Evolutionary conservation across 306 rosid genomes (phyloP).

Genomic region (Fragaria iinumae): DNA sequence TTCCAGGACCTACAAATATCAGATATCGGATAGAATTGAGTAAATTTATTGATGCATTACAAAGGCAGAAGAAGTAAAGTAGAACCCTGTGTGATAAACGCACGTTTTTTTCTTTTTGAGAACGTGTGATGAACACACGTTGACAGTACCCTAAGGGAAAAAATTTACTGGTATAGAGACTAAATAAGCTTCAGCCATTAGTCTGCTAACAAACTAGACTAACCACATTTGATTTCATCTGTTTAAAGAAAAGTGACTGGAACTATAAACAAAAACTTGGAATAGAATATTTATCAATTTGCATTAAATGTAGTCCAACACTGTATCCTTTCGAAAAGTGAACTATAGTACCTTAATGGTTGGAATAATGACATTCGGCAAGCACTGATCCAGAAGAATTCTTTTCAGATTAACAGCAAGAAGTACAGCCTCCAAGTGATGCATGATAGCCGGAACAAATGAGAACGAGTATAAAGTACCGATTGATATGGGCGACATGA

Average conservation of each 20-base stretch:
- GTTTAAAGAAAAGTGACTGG: not conserved
- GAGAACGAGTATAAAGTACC: constrained; percentile 55
- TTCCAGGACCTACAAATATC: constrained; percentile 63
- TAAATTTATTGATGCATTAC: no score
- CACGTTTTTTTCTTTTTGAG: no score
- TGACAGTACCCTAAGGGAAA: not conserved
- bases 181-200: not conserved
- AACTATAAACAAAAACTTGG: not conserved
- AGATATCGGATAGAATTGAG: no score
- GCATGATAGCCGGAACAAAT: constrained; percentile 74
- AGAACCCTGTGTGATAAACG: no score
- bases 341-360: constrained; percentile 46
- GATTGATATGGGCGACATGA: constrained; percentile 67
- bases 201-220: no score
- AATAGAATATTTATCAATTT: no score
- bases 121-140: no score
- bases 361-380: constrained; percentile 45
- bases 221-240: not conserved
- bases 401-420: constrained; percentile 57
- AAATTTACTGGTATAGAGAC: not conserved
- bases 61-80: no score
- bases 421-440: constrained; percentile 65
- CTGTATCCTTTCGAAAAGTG: not conserved
- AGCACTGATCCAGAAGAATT: constrained; percentile 55
- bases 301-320: no score